Conservation (phyloP, 306 rosid species). For the Betula pendula region DNA sequence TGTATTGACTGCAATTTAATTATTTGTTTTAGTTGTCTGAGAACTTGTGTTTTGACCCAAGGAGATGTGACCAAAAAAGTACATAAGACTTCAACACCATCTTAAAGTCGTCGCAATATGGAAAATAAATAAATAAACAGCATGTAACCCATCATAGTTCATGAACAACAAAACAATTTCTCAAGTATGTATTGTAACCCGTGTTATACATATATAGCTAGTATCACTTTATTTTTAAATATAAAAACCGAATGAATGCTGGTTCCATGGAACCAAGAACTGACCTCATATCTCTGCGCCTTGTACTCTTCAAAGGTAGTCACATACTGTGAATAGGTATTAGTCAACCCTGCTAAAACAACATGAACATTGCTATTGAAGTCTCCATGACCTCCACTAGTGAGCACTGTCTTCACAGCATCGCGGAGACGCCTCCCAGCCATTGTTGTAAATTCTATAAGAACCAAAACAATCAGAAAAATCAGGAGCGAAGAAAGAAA, state of each 20-base stretch:
- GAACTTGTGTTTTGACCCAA: not conserved
- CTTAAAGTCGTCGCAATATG: no score
- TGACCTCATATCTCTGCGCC: slow-evolving; percentile 93
- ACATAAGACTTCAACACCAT: no score
- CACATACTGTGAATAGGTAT: slow-evolving; percentile 81
- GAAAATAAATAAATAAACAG: not conserved
- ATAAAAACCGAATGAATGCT: not conserved
- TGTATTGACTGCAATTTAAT: not conserved
- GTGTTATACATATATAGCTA: not conserved
- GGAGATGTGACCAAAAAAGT: not conserved
- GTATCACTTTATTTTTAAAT: not conserved
- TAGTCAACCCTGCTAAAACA: slow-evolving; percentile 84
- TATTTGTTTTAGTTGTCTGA: not conserved
- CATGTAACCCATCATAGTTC: not conserved
- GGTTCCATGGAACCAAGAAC: slow-evolving; percentile 27
- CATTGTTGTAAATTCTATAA: slow-evolving; percentile 86
- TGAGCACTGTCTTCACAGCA: slow-evolving; percentile 68
- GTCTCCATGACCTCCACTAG: slow-evolving; percentile 33
- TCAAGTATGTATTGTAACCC: not conserved
- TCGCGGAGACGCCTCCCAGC: slow-evolving; percentile 95
- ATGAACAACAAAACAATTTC: not conserved
- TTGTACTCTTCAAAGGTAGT: slow-evolving; percentile 84
- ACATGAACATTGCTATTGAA: slow-evolving; percentile 49
- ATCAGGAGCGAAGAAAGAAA: slow-evolving; percentile 23
- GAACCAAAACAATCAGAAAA: slow-evolving; percentile 19